Conservation (phyloP, 2,329 filamentous ascomycete genomes). For the Incumbomyces lentus region DNA sequence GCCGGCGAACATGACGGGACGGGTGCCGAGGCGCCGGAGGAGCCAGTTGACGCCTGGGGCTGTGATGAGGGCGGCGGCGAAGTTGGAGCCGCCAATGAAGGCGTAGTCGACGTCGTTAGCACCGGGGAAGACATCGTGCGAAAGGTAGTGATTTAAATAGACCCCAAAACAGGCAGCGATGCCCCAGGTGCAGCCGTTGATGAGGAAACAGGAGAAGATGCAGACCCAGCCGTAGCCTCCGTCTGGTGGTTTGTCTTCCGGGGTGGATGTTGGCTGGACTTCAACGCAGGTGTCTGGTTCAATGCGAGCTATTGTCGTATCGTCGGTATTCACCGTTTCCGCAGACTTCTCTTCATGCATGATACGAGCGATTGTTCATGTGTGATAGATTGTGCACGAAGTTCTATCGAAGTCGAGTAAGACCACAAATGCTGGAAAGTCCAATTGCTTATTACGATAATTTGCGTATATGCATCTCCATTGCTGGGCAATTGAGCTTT, state of each 20-base stretch:
- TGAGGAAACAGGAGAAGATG: slow-evolving; percentile 20
- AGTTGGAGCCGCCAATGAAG: slow-evolving; percentile 25
- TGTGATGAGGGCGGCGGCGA: slow-evolving; percentile 21
- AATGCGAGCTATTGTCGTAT: slow-evolving; percentile 5
- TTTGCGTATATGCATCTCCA: no score
- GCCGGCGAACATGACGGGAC: slow-evolving; percentile 20
- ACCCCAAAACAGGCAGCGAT: slow-evolving; percentile 30
- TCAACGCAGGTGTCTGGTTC: slow-evolving; percentile 1
- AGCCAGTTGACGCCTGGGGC: slow-evolving; percentile 22
- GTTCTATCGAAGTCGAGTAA: no score
- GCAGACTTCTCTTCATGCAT: slow-evolving; percentile 3
- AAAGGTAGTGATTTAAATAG: slow-evolving; percentile 34
- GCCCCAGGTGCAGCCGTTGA: slow-evolving; percentile 28
- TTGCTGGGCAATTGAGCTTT: not conserved
- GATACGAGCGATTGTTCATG: no score
- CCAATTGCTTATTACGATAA: no score
- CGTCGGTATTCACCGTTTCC: not conserved
- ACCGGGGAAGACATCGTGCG: slow-evolving; percentile 22
- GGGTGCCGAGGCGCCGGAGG: slow-evolving; percentile 17
- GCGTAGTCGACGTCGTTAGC: slow-evolving; percentile 23
- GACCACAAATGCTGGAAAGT: no score
- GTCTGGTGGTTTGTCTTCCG: slow-evolving; percentile 18
- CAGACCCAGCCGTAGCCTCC: slow-evolving; percentile 27
- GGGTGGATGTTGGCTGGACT: not conserved
- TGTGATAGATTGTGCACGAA: no score